A percentile compares a stretch with the other conserved stretches of the same genome.
Evolutionary conservation across 2,329 filamentous ascomycete species (phyloP).

Genomic region (Colletotrichum nymphaeae): DNA sequence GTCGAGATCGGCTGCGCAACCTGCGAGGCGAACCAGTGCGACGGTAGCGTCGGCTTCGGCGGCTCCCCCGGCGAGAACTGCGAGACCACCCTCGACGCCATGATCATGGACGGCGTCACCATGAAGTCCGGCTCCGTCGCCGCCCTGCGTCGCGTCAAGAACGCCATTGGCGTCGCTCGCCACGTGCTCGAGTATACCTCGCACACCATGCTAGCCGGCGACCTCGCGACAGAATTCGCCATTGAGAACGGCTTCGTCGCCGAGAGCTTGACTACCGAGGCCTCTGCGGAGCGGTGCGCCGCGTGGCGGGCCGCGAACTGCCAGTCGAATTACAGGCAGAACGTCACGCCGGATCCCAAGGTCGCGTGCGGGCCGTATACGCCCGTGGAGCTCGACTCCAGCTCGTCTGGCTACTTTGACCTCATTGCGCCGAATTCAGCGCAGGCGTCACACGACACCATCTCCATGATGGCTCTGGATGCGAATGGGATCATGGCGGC

Average conservation of each 20-base stretch:
- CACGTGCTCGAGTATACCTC: constrained; percentile 62
- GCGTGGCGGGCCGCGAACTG: constrained; percentile 56
- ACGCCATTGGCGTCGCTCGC: constrained; percentile 62
- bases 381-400: constrained; percentile 43
- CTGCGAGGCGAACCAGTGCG: constrained; percentile 65
- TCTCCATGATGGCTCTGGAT: constrained; percentile 62
- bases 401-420: constrained; percentile 33
- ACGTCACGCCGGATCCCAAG: constrained; percentile 56
- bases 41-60: constrained; percentile 65
- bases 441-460: constrained; percentile 61
- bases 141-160: constrained; percentile 58
- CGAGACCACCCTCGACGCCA: constrained; percentile 69
- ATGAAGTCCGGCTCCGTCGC: constrained; percentile 66
- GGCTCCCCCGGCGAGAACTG: constrained; percentile 66
- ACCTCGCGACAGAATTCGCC: constrained; percentile 65
- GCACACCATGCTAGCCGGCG: constrained; percentile 64
- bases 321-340: constrained; percentile 63
- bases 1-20: constrained; percentile 62
- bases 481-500: constrained; percentile 60
- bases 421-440: constrained; percentile 35
- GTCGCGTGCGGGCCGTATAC: constrained; percentile 60
- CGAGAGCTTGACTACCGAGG: constrained; percentile 55
- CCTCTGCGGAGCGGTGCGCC: constrained; percentile 52
- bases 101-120: constrained; percentile 67
- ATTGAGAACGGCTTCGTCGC: constrained; percentile 60